Percentiles rank a stretch among this genome's conserved stretches.
Evolutionary conservation across 768 basidiomycete genomes (phyloP).

Genomic region (Kwoniella sp.): DNA sequence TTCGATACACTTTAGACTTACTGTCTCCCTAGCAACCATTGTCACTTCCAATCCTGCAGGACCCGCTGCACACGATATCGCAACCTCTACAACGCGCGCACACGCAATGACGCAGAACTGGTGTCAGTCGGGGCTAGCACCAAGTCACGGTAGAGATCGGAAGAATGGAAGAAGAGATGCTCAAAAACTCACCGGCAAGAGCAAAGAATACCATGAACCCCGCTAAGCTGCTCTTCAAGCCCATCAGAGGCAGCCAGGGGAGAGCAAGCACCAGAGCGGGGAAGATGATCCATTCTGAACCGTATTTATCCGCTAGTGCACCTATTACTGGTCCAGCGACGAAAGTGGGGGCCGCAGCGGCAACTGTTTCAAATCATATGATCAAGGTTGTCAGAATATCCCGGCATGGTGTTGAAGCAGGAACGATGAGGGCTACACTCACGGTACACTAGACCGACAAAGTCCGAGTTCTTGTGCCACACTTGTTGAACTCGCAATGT

Average conservation of each 20-base stretch:
- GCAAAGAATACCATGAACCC: slow-evolving; percentile 41
- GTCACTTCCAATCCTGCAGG: slow-evolving; percentile 40
- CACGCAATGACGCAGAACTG: not conserved
- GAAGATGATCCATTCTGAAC: slow-evolving; percentile 36
- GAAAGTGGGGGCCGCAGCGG: slow-evolving; percentile 45
- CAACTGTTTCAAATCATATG: slow-evolving; percentile 17
- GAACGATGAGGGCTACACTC: not conserved
- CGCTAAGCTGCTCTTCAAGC: slow-evolving; percentile 28
- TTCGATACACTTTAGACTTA: not conserved
- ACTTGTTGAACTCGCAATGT: slow-evolving; percentile 34
- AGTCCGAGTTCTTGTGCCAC: slow-evolving; percentile 40
- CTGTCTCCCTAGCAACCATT: slow-evolving; percentile 27
- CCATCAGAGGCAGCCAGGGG: slow-evolving; percentile 42
- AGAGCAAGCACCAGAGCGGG: slow-evolving; percentile 30
- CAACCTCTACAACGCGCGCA: slow-evolving; percentile 22
- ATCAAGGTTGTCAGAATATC: not conserved
- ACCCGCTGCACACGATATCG: slow-evolving; percentile 28
- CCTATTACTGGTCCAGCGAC: slow-evolving; percentile 38
- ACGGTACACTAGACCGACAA: slow-evolving; percentile 43
- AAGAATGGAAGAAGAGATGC: not conserved
- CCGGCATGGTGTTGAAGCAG: not conserved
- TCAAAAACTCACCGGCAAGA: slow-evolving; percentile 30
- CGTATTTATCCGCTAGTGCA: slow-evolving; percentile 39
- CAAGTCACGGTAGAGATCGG: not conserved
- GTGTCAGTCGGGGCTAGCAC: not conserved